Evolutionary conservation across 2,329 filamentous ascomycete genomes (phyloP).

Genomic region (Microcyclospora tardicrescens): DNA sequence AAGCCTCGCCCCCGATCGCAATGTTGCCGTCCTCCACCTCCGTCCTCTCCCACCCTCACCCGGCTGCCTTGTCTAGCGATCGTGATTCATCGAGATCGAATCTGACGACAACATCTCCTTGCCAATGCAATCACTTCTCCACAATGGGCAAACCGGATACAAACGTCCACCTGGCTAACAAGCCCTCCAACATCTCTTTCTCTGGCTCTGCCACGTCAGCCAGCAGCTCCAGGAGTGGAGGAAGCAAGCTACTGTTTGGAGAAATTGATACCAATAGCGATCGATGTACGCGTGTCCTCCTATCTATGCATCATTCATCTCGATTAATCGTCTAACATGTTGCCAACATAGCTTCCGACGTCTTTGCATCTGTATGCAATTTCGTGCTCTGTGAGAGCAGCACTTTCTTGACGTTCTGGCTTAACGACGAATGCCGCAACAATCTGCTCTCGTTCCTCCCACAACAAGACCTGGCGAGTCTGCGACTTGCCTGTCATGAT

Average conservation of each 20-base stretch:
- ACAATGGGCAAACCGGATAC: neutral
- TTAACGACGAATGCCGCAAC: conserved; percentile 34
- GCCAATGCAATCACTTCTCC: conserved; percentile 15
- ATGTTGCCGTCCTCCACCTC: neutral
- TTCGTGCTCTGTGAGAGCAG: conserved; percentile 36
- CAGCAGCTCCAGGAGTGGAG: conserved; percentile 24
- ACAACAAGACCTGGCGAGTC: conserved; percentile 28
- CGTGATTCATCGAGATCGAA: conserved; percentile 4
- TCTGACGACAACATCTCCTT: conserved; percentile 10
- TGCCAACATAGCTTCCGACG: conserved; percentile 27
- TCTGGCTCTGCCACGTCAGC: conserved; percentile 23
- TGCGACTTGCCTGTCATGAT: conserved; percentile 57
- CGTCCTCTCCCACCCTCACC: neutral
- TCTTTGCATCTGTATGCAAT: conserved; percentile 36
- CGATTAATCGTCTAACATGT: neutral
- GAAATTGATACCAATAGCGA: conserved; percentile 35
- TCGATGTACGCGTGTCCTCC: conserved; percentile 18
- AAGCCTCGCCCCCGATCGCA: conserved; percentile 1
- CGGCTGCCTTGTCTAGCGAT: neutral
- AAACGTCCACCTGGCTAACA: conserved; percentile 14
- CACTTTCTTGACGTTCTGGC: conserved; percentile 38
- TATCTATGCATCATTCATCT: conserved; percentile 4
- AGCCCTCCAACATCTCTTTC: conserved; percentile 21
- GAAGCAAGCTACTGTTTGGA: conserved; percentile 32
- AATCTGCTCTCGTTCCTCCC: conserved; percentile 30